A percentile compares a stretch with the other conserved stretches of the same genome.
Evolutionary conservation across 345 rosid genomes (phyloP).

Genomic region (Stellera chamaejasme): DNA sequence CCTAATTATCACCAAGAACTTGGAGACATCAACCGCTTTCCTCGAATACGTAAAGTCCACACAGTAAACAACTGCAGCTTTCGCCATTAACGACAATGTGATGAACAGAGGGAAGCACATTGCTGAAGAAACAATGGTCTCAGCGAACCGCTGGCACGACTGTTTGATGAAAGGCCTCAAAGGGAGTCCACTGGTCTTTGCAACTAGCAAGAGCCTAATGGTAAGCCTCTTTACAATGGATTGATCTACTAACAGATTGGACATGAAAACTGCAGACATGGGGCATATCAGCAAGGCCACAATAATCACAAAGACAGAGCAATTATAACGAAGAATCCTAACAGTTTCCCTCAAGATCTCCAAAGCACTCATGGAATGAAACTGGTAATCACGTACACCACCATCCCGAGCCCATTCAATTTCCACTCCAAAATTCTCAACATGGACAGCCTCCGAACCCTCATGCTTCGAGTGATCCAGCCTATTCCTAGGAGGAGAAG

Average conservation of each 20-base stretch:
- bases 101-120: constrained; percentile 72
- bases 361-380: constrained; percentile 64
- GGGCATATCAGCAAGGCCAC: constrained; percentile 67
- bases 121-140: constrained; percentile 54
- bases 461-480: constrained; percentile 21
- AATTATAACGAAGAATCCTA: constrained; percentile 70
- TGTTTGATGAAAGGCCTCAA: constrained; percentile 50
- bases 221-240: constrained; percentile 51
- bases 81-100: constrained; percentile 52
- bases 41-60: constrained; percentile 74
- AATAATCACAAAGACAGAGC: constrained; percentile 49
- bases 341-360: constrained; percentile 89
- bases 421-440: constrained; percentile 32
- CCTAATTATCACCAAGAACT: constrained; percentile 36
- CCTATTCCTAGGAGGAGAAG: constrained; percentile 29
- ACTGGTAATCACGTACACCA: constrained; percentile 17
- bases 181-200: constrained; percentile 71
- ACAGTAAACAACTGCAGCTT: constrained; percentile 71
- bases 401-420: constrained; percentile 22
- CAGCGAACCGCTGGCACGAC: constrained; percentile 59
- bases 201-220: constrained; percentile 51
- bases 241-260: constrained; percentile 65
- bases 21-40: constrained; percentile 33
- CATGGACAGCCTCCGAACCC: constrained; percentile 30
- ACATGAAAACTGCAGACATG: constrained; percentile 55